Percentiles rank a stretch among this genome's conserved stretches.
Evolutionary conservation across 2,329 filamentous ascomycete genomes (phyloP).

Genomic region (Phyllosticta capitalensis): DNA sequence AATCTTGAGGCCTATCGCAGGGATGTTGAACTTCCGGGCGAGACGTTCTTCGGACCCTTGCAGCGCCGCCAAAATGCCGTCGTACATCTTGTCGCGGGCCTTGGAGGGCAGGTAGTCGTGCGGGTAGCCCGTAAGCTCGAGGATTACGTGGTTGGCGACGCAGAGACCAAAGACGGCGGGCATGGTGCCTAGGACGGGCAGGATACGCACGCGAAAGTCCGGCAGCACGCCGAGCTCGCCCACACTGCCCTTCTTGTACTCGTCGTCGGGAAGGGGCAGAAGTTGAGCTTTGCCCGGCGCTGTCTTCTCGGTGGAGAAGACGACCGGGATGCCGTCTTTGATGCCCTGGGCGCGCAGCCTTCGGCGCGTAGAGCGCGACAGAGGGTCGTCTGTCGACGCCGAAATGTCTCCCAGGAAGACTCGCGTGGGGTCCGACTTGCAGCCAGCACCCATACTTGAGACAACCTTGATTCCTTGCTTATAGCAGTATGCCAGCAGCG

Average conservation of each 20-base stretch:
- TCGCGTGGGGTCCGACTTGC: slow-evolving; percentile 76
- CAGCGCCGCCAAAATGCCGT: slow-evolving; percentile 64
- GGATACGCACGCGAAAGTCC: slow-evolving; percentile 87
- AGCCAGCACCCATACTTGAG: slow-evolving; percentile 91
- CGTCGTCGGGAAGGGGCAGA: slow-evolving; percentile 76
- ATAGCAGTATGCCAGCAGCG: slow-evolving; percentile 78
- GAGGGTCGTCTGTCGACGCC: slow-evolving; percentile 73
- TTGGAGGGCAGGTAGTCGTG: slow-evolving; percentile 75
- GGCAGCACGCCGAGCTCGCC: slow-evolving; percentile 80
- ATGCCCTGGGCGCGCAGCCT: slow-evolving; percentile 69
- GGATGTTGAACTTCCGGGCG: slow-evolving; percentile 43
- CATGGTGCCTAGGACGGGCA: slow-evolving; percentile 94
- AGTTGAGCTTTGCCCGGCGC: slow-evolving; percentile 86
- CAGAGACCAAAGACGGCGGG: slow-evolving; percentile 91
- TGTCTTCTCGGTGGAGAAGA: slow-evolving; percentile 85
- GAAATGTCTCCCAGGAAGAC: slow-evolving; percentile 90
- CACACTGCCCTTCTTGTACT: slow-evolving; percentile 77
- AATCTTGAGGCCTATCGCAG: slow-evolving; percentile 63
- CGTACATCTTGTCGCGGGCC: slow-evolving; percentile 83
- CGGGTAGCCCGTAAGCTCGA: slow-evolving; percentile 73
- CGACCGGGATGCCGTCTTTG: slow-evolving; percentile 75
- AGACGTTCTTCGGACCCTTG: slow-evolving; percentile 74
- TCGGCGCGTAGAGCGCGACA: slow-evolving; percentile 76
- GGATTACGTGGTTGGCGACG: slow-evolving; percentile 84
- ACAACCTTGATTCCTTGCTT: slow-evolving; percentile 71